These are phyloP conservation scores for Globisporangium splendens DNA, from an alignment of 352 stramenopile genomes.

Conservation along the genomic window DNA sequence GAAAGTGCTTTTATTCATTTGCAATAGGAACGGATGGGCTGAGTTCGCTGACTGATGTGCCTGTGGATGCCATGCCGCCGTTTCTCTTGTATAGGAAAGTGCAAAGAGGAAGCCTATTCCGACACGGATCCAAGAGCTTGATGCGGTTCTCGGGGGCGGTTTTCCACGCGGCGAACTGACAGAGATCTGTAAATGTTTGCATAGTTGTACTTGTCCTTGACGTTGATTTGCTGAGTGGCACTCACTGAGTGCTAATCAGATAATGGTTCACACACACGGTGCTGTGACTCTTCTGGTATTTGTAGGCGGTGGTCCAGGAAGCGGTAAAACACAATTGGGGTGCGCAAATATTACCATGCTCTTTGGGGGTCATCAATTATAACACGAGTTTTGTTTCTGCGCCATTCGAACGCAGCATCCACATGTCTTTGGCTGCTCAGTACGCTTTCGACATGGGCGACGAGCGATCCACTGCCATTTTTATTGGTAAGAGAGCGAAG, in stretches of 20 bases:
- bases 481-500: conserved; percentile 46
- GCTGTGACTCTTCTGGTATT: neutral
- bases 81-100: conserved; percentile 21
- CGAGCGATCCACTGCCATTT: conserved; percentile 29
- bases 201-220: too few species aligned
- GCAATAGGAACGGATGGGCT: too few species aligned
- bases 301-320: conserved; percentile 61
- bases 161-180: conserved; percentile 69
- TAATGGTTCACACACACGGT: neutral
- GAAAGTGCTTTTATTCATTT: too few species aligned
- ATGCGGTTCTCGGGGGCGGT: conserved; percentile 60
- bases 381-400: neutral
- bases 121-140: conserved; percentile 40
- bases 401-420: conserved; percentile 34
- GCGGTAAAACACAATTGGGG: conserved; percentile 78
- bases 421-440: conserved; percentile 63
- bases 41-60: too few species aligned
- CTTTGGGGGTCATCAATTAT: conserved; percentile 1
- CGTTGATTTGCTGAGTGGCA: too few species aligned
- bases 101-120: conserved; percentile 29
- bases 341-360: conserved; percentile 13
- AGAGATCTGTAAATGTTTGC: conserved; percentile 54
- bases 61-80: neutral
- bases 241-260: too few species aligned
- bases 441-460: conserved; percentile 20